Percentiles rank a stretch among this genome's conserved stretches.
phyloP scores from a whole-genome alignment of 2,329 filamentous ascomycete genomes.

The Niveomyces coronatus region DNA sequence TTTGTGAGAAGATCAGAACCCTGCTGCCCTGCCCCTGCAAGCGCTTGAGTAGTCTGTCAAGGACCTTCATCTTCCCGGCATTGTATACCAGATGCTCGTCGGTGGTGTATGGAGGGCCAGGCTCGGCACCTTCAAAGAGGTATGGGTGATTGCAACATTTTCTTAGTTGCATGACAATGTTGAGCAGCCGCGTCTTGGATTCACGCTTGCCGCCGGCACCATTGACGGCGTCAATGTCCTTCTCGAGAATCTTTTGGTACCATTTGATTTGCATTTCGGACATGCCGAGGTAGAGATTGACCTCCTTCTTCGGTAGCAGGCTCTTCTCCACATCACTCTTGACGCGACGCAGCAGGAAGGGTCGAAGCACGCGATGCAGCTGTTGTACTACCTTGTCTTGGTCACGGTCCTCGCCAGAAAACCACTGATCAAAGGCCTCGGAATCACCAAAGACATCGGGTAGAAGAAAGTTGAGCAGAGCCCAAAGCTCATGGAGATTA shows the following conservation, averaged over 20 bases:
- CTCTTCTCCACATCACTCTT: constrained; percentile 99
- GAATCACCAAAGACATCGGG: constrained; percentile 96
- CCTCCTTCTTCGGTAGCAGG: constrained; percentile 89
- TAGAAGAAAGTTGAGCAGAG: constrained; percentile 91
- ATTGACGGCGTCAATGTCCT: constrained; percentile 98
- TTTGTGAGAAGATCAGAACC: constrained; percentile 98
- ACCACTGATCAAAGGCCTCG: constrained; percentile 97
- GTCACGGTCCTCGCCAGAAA: constrained; percentile 79
- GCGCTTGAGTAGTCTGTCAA: constrained; percentile 80
- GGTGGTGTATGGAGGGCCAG: constrained; percentile 93
- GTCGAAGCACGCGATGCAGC: constrained; percentile 81
- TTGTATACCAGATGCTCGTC: constrained; percentile 93
- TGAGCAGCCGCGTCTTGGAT: constrained; percentile 91
- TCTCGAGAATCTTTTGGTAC: constrained; percentile 98
- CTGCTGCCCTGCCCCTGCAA: constrained; percentile 81
- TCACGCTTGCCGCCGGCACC: constrained; percentile 93
- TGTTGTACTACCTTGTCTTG: constrained; percentile 96
- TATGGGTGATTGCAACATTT: constrained; percentile 99
- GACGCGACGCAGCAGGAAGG: constrained; percentile 89
- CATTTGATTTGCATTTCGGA: constrained; percentile 98
- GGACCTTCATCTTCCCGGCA: constrained; percentile 92
- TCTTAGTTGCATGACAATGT: constrained; percentile 98
- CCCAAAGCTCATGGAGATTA: constrained; percentile 97
- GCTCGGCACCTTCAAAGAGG: constrained; percentile 93
- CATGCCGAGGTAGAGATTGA: constrained; percentile 97